Base-by-base conservation (phyloP, 2,329 filamentous ascomycete species). In the Moelleriella libera region DNA sequence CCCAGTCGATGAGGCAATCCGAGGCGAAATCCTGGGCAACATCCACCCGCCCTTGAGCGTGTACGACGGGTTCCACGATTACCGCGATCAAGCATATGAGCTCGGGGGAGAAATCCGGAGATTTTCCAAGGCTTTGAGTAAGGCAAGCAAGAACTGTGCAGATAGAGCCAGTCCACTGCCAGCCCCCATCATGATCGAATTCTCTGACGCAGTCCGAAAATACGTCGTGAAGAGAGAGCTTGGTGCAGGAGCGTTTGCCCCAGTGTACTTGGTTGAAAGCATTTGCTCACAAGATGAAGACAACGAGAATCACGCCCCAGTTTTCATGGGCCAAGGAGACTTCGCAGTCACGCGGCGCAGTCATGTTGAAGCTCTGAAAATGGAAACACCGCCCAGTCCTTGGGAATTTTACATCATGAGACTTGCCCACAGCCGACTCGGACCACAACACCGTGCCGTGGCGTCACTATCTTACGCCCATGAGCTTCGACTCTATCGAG, bases 331-430 rank as follows among this genome's bases (percentile, higher is more conserved):
- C 48, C 80, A 78, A 57, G 75, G 80, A 31, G 65, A 71, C 10
- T 78, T 82, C 57, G 69, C 76, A n/a, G 58, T 71, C 8, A 68
- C 68, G 34, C 68, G 70, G 43, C 79, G 85, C 41, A 69, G 69
- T 42, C 53, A 69, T 1, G 72, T 92, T 5, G 88, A 96, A 63
- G 92, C 92, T 1, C 73, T 98, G 55, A 98, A 98, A 66, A 89
- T 95, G 80, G 92, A 98, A 66, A 78, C 84, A 32, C 88, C 89
- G 1, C 86, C 90, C 0, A 84, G 82, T 5, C 75, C 85, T 0
- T 98, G 92, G 92, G 92, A 98, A 60, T 98, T 97, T 60, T 85
- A 95, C 66, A 94, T 98, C 64, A 88, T 97, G 70, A 83, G 87
- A 1, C 78, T 88, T 48, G 80, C 85, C 2, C 86, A 90, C 53